These are phyloP conservation scores for Rhododendron simsii DNA, from an alignment of 148 eudicot genomes.

Conservation along the genomic window DNA sequence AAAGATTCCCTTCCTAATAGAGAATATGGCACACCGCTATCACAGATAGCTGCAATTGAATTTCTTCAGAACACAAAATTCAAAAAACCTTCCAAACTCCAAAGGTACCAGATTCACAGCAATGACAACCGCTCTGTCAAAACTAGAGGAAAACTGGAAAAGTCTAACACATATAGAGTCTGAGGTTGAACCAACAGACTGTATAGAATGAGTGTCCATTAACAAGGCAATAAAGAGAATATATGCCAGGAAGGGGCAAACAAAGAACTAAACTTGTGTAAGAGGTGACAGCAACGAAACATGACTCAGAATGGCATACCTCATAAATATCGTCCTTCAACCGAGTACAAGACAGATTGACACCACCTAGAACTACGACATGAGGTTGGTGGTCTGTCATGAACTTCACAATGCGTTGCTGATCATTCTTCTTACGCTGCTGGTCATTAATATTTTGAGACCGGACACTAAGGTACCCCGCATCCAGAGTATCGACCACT, in stretches of 20 bases:
- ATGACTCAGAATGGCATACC: conserved; percentile 35
- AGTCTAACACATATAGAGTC: background rate
- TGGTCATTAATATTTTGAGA: conserved; percentile 59
- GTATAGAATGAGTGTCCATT: background rate
- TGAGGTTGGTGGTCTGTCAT: conserved; percentile 97
- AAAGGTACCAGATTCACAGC: background rate
- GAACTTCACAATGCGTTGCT: conserved; percentile 71
- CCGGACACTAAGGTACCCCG: conserved; percentile 67
- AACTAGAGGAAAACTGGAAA: background rate
- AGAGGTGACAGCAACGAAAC: background rate
- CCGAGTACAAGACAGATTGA: conserved; percentile 72
- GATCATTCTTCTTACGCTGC: conserved; percentile 90
- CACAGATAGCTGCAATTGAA: background rate
- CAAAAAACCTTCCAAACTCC: background rate
- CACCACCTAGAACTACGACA: conserved; percentile 91
- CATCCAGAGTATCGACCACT: conserved; percentile 75
- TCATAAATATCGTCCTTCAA: conserved; percentile 92
- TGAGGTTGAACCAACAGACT: background rate
- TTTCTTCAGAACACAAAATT: background rate
- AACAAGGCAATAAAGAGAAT: background rate
- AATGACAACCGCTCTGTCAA: background rate
- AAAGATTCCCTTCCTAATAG: background rate
- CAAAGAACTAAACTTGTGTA: background rate
- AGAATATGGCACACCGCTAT: background rate
- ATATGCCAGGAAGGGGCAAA: background rate